Evolutionary conservation across 169 alveolate species (phyloP).

Genomic region (Cryptosporidium baileyi): DNA sequence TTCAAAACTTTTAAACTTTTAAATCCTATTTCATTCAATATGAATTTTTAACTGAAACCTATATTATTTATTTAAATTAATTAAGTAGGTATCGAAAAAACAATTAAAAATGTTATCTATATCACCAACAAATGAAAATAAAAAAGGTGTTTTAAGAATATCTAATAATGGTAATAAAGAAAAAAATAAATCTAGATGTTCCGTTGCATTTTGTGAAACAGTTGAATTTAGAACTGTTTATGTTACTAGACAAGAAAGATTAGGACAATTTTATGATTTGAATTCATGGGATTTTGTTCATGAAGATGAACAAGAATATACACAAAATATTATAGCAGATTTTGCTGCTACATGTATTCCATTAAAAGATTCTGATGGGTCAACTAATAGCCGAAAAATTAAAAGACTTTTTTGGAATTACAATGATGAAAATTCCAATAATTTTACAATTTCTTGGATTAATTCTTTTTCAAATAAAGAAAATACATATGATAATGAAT

Average conservation of each 20-base stretch:
- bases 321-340: slow-evolving; percentile 38
- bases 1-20: too few species aligned
- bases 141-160: slow-evolving; percentile 44
- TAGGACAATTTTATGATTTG: slow-evolving; percentile 60
- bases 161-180: neutral
- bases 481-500: neutral
- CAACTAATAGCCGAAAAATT: slow-evolving; percentile 13
- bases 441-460: slow-evolving; percentile 62
- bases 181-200: slow-evolving; percentile 17
- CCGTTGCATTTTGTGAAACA: slow-evolving; percentile 69
- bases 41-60: too few species aligned
- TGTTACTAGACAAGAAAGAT: slow-evolving; percentile 52
- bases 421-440: neutral
- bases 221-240: slow-evolving; percentile 62
- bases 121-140: neutral
- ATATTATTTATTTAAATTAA: too few species aligned
- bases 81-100: too few species aligned
- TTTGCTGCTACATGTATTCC: slow-evolving; percentile 66
- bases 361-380: slow-evolving; percentile 50
- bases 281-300: neutral
- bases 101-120: slow-evolving; percentile 5
- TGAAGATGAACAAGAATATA: slow-evolving; percentile 29
- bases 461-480: slow-evolving; percentile 24
- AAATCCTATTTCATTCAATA: too few species aligned
- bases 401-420: slow-evolving; percentile 55